Conservation (phyloP, 2,329 filamentous ascomycete species). For the Talaromyces pinophilus region DNA sequence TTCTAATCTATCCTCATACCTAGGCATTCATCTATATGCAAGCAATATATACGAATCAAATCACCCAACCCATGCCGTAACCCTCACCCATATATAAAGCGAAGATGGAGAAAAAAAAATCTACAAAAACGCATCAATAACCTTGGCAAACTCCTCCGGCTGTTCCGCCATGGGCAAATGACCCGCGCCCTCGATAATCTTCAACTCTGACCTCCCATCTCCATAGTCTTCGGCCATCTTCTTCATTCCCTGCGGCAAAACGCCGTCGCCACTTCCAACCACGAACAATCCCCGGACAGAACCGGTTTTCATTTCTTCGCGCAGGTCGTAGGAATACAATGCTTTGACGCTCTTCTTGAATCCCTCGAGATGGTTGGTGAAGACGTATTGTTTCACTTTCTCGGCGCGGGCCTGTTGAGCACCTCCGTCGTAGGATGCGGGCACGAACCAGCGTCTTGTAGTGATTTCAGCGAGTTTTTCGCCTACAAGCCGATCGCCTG, state of each 20-base stretch:
- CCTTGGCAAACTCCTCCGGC: conserved; percentile 66
- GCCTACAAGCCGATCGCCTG: conserved; percentile 61
- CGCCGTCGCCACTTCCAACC: conserved; percentile 72
- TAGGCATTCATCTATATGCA: not conserved
- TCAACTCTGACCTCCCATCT: conserved; percentile 56
- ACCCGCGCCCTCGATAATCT: conserved; percentile 68
- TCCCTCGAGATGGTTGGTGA: conserved; percentile 66
- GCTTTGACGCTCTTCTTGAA: conserved; percentile 79
- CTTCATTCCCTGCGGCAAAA: conserved; percentile 76
- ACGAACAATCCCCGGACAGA: conserved; percentile 61
- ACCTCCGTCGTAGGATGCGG: conserved; percentile 58
- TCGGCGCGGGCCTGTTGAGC: conserved; percentile 52
- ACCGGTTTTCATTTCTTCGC: conserved; percentile 42
- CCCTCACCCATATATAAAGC: not conserved
- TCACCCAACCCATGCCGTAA: not conserved
- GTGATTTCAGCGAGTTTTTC: conserved; percentile 67
- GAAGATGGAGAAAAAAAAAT: not conserved
- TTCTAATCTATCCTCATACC: conserved; percentile 12
- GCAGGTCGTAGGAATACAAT: conserved; percentile 56
- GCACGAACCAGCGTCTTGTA: conserved; percentile 73
- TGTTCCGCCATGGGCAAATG: conserved; percentile 85
- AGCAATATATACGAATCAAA: conserved; percentile 1
- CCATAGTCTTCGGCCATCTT: conserved; percentile 66
- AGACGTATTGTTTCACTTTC: conserved; percentile 68
- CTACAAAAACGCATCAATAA: conserved; percentile 60